Conservation (phyloP, 805 yeast species). For the Clavispora phyllophila region DNA sequence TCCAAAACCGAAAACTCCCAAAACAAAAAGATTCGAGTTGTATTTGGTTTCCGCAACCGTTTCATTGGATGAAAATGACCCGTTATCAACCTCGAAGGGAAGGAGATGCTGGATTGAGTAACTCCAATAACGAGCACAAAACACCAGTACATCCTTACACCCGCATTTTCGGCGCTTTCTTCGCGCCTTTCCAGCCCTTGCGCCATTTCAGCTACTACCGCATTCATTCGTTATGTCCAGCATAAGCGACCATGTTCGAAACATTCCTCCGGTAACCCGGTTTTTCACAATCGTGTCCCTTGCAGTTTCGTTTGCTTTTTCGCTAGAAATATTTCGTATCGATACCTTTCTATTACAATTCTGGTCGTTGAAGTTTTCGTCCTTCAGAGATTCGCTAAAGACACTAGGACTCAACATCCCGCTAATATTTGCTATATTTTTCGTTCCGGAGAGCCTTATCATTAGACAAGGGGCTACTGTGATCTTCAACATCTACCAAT, state of each 20-base stretch:
- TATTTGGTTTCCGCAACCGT: too few species aligned
- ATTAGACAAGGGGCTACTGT: conserved; percentile 22
- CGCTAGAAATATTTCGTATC: not conserved
- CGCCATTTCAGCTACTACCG: not conserved
- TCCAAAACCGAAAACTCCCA: too few species aligned
- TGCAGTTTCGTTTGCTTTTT: conserved; percentile 17
- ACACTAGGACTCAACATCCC: conserved; percentile 25
- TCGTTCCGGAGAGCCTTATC: conserved; percentile 36
- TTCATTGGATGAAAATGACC: too few species aligned
- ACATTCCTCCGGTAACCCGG: conserved; percentile 61
- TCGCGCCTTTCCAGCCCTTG: too few species aligned
- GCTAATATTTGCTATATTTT: conserved; percentile 41
- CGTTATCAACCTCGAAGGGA: too few species aligned
- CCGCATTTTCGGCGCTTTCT: too few species aligned
- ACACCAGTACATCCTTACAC: not conserved
- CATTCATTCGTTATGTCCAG: conserved; percentile 7
- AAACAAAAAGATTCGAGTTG: too few species aligned
- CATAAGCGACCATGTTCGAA: conserved; percentile 10
- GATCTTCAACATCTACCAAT: conserved; percentile 48
- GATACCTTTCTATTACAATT: not conserved
- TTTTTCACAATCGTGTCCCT: conserved; percentile 47
- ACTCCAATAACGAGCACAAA: not conserved
- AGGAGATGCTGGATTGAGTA: too few species aligned
- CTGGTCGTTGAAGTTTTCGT: not conserved
- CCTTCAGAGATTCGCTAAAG: not conserved